Percentiles rank a stretch among this genome's conserved stretches.
Conservation (phyloP, 306 rosid species). For the Medicago ruthenica region DNA sequence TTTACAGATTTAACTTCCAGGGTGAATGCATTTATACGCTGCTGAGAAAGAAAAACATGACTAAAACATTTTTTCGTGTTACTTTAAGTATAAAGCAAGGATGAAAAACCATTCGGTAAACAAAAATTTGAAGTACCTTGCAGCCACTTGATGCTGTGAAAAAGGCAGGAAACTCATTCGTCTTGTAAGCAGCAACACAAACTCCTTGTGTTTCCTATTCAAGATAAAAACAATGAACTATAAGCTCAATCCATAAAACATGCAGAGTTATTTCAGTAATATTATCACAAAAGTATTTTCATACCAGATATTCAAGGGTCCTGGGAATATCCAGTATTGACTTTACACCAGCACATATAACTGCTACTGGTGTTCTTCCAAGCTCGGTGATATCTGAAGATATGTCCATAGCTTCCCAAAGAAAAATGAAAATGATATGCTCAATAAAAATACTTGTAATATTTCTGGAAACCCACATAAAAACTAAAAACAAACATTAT, state of each 20-base stretch:
- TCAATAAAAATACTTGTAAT: constrained; percentile 21
- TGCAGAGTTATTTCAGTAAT: constrained; percentile 29
- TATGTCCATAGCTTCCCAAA: constrained; percentile 80
- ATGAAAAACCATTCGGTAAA: constrained; percentile 3
- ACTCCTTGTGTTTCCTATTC: constrained; percentile 91
- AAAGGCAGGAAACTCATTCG: constrained; percentile 94
- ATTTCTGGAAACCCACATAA: constrained; percentile 19
- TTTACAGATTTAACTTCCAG: neutral
- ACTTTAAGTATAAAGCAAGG: constrained; percentile 22
- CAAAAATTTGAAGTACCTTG: constrained; percentile 61
- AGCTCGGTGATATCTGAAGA: constrained; percentile 97
- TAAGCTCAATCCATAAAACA: constrained; percentile 6
- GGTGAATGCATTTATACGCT: constrained; percentile 2
- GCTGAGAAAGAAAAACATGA: constrained; percentile 2
- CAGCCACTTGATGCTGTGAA: constrained; percentile 87
- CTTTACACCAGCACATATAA: constrained; percentile 93
- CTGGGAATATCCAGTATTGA: constrained; percentile 90
- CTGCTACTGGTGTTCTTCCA: constrained; percentile 92
- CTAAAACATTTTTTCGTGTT: neutral
- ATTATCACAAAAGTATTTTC: constrained; percentile 24
- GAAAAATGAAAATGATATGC: constrained; percentile 34
- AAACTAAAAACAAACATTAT: neutral
- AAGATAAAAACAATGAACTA: constrained; percentile 18
- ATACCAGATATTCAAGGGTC: constrained; percentile 92
- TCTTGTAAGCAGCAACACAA: constrained; percentile 82